Evolutionary conservation across 1,139 yeast species (phyloP).

Genomic region (Arxiozyma slooffiae): DNA sequence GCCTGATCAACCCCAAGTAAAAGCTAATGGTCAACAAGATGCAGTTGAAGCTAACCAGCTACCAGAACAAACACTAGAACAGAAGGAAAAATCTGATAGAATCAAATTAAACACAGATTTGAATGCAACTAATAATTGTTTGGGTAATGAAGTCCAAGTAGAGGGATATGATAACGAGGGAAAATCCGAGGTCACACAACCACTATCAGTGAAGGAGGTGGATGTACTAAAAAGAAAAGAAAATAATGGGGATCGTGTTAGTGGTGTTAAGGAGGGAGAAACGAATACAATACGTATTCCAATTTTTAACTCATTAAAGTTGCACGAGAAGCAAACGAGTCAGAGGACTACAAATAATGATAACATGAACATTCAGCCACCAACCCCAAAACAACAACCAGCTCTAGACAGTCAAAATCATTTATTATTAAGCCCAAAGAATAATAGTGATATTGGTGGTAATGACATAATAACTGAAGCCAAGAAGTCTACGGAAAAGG

Average conservation of each 20-base stretch:
- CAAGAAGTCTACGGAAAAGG: not conserved
- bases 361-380: not conserved
- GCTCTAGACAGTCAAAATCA: not conserved
- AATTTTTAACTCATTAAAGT: constrained; percentile 18
- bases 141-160: not conserved
- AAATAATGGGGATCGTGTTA: not conserved
- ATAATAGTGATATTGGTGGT: not conserved
- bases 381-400: not conserved
- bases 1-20: too few species aligned
- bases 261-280: not conserved
- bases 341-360: not conserved
- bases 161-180: not conserved
- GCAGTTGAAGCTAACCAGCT: too few species aligned
- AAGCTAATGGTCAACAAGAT: too few species aligned
- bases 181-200: not conserved
- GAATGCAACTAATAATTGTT: too few species aligned
- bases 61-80: too few species aligned
- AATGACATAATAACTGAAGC: too few species aligned
- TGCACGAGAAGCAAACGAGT: not conserved
- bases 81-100: not conserved
- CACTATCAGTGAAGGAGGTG: not conserved
- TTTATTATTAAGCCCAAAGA: not conserved
- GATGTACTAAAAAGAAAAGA: too few species aligned
- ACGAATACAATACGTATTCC: constrained; percentile 16
- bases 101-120: too few species aligned